Percentiles rank a stretch among this genome's conserved stretches.
Evolutionary conservation across 208 protist species (phyloP).

Genomic region (Crithidia acanthocephali): DNA sequence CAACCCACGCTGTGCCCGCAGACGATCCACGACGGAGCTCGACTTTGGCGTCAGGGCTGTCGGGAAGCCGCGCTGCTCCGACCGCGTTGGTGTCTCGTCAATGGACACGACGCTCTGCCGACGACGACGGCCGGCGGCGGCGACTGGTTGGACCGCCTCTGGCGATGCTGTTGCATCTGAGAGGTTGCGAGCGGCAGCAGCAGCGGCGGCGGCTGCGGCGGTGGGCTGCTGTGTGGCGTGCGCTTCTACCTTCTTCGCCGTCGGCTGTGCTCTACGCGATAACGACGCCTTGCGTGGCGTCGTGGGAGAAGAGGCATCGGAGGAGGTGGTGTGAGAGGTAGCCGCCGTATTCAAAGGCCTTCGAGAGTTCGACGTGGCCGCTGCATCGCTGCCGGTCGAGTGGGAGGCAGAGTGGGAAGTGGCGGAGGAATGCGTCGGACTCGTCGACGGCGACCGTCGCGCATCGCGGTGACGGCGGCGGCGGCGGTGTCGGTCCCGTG

Average conservation of each 20-base stretch:
- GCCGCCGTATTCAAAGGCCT: not conserved
- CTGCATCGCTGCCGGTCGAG: no score
- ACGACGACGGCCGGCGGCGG: not conserved
- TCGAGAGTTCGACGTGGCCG: no score
- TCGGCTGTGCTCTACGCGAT: not conserved
- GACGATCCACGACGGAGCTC: slow-evolving; percentile 17
- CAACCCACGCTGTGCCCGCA: slow-evolving; percentile 21
- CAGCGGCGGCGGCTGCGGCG: no score
- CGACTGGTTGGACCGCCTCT: not conserved
- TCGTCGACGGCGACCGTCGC: not conserved
- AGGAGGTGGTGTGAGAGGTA: not conserved
- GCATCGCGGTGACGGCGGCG: not conserved
- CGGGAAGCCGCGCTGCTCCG: not conserved
- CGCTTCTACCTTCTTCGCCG: not conserved
- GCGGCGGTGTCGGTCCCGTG: not conserved
- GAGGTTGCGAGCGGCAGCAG: no score
- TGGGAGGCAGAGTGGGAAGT: not conserved
- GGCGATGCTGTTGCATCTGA: not conserved
- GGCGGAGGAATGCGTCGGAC: not conserved
- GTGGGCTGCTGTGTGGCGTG: not conserved
- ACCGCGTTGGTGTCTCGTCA: slow-evolving; percentile 1
- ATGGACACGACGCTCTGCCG: not conserved
- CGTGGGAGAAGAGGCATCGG: not conserved
- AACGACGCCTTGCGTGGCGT: no score
- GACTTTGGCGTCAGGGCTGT: not conserved